Percentiles rank a stretch among this genome's conserved stretches.
Conservation (phyloP, 2,329 filamentous ascomycete species). For the Laburnicola sp. region DNA sequence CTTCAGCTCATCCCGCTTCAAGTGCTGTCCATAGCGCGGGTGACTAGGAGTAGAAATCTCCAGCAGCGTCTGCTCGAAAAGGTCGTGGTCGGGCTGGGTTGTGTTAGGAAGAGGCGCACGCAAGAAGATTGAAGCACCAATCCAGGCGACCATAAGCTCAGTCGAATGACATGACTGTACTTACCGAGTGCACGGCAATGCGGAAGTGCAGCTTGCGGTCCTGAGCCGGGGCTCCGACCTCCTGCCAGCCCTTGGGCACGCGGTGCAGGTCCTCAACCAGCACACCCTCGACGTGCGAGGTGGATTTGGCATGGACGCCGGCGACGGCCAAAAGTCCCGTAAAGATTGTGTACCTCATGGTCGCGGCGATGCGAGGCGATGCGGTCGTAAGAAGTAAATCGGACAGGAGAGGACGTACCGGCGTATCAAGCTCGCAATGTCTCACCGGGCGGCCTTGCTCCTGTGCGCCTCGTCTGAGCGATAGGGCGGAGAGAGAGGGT, state of each 20-base stretch:
- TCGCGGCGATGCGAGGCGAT: slow-evolving; percentile 1
- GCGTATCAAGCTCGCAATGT: not conserved
- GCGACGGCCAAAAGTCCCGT: slow-evolving; percentile 40
- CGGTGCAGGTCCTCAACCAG: slow-evolving; percentile 37
- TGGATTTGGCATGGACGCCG: slow-evolving; percentile 31
- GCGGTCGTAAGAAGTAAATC: too few relatives aligned
- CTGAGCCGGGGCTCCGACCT: slow-evolving; percentile 37
- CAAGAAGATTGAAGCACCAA: not conserved
- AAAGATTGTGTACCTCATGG: slow-evolving; percentile 38
- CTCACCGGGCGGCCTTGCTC: not conserved
- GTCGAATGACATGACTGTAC: slow-evolving; percentile 9
- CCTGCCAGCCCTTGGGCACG: slow-evolving; percentile 43
- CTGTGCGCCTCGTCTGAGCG: not conserved
- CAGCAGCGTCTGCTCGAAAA: slow-evolving; percentile 62
- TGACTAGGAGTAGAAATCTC: slow-evolving; percentile 65
- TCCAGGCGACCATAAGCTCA: not conserved
- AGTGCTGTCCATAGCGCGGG: slow-evolving; percentile 62
- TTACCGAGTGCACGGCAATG: slow-evolving; percentile 45
- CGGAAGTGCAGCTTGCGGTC: slow-evolving; percentile 43
- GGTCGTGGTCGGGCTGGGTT: slow-evolving; percentile 53
- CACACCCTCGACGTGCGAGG: slow-evolving; percentile 33
- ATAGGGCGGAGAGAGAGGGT: slow-evolving; percentile 2
- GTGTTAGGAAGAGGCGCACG: not conserved
- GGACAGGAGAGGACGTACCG: too few relatives aligned
- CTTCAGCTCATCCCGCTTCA: slow-evolving; percentile 63